Evolutionary conservation across 441 rosid species (phyloP).

Genomic region (Euphorbia celastroides): DNA sequence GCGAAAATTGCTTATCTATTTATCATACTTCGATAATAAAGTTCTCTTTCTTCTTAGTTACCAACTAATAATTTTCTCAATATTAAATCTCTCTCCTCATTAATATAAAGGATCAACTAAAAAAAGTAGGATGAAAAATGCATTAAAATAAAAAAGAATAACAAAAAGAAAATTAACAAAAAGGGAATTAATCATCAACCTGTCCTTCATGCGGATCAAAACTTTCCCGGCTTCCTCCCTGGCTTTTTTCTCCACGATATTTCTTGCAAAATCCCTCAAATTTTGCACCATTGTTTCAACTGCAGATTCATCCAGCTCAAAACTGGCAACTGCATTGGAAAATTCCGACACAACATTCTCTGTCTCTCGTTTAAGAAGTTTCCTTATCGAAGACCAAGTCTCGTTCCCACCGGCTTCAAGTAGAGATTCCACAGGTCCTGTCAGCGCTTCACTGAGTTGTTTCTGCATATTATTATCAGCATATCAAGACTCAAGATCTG

Average conservation of each 20-base stretch:
- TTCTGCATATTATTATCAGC: conserved; percentile 40
- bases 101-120: no score
- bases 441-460: conserved; percentile 47
- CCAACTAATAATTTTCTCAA: no score
- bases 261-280: conserved; percentile 50
- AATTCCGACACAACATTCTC: conserved; percentile 44
- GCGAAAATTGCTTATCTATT: no score
- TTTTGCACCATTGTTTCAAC: conserved; percentile 39
- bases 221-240: conserved; percentile 73
- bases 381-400: conserved; percentile 70
- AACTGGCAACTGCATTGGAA: conserved; percentile 43
- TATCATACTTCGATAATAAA: no score
- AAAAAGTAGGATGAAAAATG: no score
- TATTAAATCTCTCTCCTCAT: no score
- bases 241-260: conserved; percentile 66
- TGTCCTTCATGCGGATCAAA: conserved; percentile 73
- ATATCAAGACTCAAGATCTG: conserved; percentile 3
- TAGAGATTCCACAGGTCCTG: conserved; percentile 53
- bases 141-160: no score
- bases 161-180: not conserved
- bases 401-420: conserved; percentile 57
- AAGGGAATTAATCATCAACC: conserved; percentile 37
- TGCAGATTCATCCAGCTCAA: conserved; percentile 52
- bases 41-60: no score
- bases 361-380: conserved; percentile 61